Percentiles rank a stretch among this genome's conserved stretches.
These are phyloP conservation scores for Pythium vanterpoolii DNA, from an alignment of 352 stramenopile genomes.

Conservation along the genomic window DNA sequence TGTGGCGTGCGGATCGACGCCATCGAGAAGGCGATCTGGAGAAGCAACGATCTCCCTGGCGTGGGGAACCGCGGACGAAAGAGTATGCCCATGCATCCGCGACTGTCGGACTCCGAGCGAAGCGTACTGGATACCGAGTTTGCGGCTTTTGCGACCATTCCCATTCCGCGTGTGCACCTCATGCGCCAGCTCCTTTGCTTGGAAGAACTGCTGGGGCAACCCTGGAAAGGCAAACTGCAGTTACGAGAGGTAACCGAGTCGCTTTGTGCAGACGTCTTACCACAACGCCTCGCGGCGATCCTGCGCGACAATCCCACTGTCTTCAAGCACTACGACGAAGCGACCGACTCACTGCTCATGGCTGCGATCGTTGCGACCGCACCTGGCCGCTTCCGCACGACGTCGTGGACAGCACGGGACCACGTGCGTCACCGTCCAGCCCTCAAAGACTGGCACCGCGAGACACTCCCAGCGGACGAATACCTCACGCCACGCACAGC, in stretches of 20 bases:
- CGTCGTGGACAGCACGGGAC: conserved; percentile 48
- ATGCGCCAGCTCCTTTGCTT: conserved; percentile 58
- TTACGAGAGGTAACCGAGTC: conserved; percentile 34
- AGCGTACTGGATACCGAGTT: conserved; percentile 62
- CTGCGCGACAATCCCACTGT: conserved; percentile 37
- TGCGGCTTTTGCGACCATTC: conserved; percentile 30
- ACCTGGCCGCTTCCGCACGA: conserved; percentile 42
- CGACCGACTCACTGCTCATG: conserved; percentile 56
- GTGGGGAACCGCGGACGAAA: conserved; percentile 66
- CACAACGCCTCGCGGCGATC: conserved; percentile 52
- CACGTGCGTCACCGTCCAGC: conserved; percentile 62
- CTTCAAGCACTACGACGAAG: conserved; percentile 47
- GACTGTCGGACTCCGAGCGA: conserved; percentile 35
- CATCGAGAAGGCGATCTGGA: conserved; percentile 58
- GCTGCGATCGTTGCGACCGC: conserved; percentile 44
- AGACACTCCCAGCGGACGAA: conserved; percentile 33
- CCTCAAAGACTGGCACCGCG: conserved; percentile 63
- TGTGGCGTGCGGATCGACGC: conserved; percentile 33
- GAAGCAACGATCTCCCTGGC: conserved; percentile 52
- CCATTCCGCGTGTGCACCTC: conserved; percentile 40
- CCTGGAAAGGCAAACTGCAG: conserved; percentile 56
- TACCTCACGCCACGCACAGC: conserved; percentile 66
- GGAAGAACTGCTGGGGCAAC: conserved; percentile 44
- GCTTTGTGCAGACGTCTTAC: conserved; percentile 40
- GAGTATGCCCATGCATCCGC: conserved; percentile 39